Percentiles rank a stretch among this genome's conserved stretches.
Evolutionary conservation across 2,329 filamentous ascomycete genomes (phyloP).

Genomic region (Aspergillus oerlinghausenensis): DNA sequence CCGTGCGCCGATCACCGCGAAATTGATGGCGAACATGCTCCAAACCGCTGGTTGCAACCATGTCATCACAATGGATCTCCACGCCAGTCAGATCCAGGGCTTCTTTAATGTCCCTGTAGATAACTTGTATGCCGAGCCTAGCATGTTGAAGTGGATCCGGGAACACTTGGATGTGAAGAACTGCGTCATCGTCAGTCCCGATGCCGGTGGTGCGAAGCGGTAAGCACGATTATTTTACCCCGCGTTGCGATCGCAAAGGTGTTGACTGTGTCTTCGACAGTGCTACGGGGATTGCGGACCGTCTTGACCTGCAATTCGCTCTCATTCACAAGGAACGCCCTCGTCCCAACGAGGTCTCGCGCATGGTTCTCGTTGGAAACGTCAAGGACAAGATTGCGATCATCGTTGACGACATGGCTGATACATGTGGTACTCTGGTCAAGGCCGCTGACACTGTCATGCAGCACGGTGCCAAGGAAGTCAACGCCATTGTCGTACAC

Average conservation of each 20-base stretch:
- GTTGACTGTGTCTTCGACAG: slow-evolving; percentile 34
- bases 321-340: slow-evolving; percentile 96
- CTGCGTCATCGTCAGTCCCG: slow-evolving; percentile 90
- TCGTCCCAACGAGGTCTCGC: slow-evolving; percentile 82
- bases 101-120: slow-evolving; percentile 85
- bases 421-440: slow-evolving; percentile 82
- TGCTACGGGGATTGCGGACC: slow-evolving; percentile 88
- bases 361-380: slow-evolving; percentile 94
- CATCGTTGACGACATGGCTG: slow-evolving; percentile 96
- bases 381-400: slow-evolving; percentile 89
- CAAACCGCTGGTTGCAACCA: slow-evolving; percentile 90
- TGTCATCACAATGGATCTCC: slow-evolving; percentile 94
- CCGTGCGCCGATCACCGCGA: slow-evolving; percentile 91
- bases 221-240: slow-evolving; percentile 29
- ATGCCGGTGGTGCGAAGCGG: slow-evolving; percentile 91
- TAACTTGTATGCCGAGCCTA: slow-evolving; percentile 90
- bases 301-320: slow-evolving; percentile 83
- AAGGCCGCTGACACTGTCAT: slow-evolving; percentile 90
- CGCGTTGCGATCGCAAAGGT: background rate
- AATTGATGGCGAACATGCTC: slow-evolving; percentile 95
- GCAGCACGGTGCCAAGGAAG: slow-evolving; percentile 77
- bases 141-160: slow-evolving; percentile 83
- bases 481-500: slow-evolving; percentile 93
- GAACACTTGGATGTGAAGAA: slow-evolving; percentile 78
- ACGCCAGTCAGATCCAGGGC: slow-evolving; percentile 89